phyloP scores from a whole-genome alignment of 176 grass and related monocot genomes.

The Bothriochloa decipiens region DNA sequence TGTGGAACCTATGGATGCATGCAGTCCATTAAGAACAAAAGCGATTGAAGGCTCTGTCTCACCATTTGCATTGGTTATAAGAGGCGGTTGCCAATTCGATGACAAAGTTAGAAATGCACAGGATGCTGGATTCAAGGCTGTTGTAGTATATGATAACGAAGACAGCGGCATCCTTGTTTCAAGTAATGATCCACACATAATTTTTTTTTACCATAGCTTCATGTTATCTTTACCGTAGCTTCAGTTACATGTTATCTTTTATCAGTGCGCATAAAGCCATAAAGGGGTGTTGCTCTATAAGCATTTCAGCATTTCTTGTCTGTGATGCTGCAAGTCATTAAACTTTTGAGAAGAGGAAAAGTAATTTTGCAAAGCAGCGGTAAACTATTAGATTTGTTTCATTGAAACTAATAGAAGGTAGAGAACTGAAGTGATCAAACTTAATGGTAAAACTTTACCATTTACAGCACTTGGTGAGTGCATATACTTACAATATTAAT shows the following conservation, averaged over 20 bases:
- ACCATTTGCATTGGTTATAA: slow-evolving; percentile 37
- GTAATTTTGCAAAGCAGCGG: neutral
- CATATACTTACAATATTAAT: slow-evolving; percentile 18
- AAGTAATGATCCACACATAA: slow-evolving; percentile 57
- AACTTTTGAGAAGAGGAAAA: neutral
- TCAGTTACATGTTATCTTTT: neutral
- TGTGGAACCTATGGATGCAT: too few species aligned
- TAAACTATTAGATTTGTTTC: neutral
- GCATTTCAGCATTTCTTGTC: slow-evolving; percentile 9
- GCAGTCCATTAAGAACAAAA: too few species aligned
- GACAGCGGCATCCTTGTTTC: slow-evolving; percentile 59
- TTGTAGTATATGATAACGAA: slow-evolving; percentile 80
- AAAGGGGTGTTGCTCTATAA: neutral
- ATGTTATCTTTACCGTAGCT: too few species aligned
- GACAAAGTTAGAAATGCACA: slow-evolving; percentile 85
- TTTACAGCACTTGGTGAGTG: neutral
- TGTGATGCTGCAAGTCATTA: slow-evolving; percentile 26
- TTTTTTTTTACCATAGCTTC: neutral
- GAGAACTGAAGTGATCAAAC: neutral
- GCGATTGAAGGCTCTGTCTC: too few species aligned
- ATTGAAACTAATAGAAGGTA: neutral
- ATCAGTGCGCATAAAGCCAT: neutral
- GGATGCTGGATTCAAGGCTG: slow-evolving; percentile 75
- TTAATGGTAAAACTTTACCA: neutral
- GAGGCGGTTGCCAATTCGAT: slow-evolving; percentile 85